phyloP scores from a whole-genome alignment of 805 yeast genomes.

The Monosporozyma unispora region DNA sequence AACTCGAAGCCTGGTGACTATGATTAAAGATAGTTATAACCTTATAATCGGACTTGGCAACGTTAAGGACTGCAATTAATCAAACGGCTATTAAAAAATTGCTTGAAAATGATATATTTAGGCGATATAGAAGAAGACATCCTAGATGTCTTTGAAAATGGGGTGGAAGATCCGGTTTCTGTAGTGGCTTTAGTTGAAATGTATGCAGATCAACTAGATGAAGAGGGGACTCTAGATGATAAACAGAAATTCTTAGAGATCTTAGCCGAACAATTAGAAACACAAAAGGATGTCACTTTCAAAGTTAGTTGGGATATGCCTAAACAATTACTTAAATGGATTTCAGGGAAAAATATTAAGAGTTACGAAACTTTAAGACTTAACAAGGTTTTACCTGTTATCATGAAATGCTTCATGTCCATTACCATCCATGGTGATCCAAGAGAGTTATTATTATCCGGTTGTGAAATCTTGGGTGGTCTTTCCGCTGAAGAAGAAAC shows the following conservation, averaged over 20 bases:
- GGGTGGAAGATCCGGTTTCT: slow-evolving; percentile 22
- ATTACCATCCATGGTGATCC: slow-evolving; percentile 68
- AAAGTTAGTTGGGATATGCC: slow-evolving; percentile 95
- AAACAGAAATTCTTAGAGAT: slow-evolving; percentile 39
- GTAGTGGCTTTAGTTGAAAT: slow-evolving; percentile 25
- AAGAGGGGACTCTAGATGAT: slow-evolving; percentile 32
- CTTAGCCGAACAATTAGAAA: slow-evolving; percentile 37
- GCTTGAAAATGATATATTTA: slow-evolving; percentile 9
- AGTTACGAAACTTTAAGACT: slow-evolving; percentile 19
- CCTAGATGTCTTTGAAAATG: slow-evolving; percentile 18
- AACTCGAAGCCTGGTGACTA: not conserved
- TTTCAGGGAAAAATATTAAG: slow-evolving; percentile 34
- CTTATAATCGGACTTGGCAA: not conserved
- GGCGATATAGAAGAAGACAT: slow-evolving; percentile 13
- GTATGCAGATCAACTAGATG: slow-evolving; percentile 17
- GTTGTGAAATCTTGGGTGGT: slow-evolving; percentile 50
- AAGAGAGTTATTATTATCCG: slow-evolving; percentile 64
- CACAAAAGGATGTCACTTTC: slow-evolving; percentile 41
- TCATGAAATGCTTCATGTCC: slow-evolving; percentile 47
- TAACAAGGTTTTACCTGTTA: slow-evolving; percentile 25
- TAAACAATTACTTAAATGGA: slow-evolving; percentile 46
- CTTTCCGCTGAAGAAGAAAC: slow-evolving; percentile 11
- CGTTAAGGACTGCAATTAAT: not conserved
- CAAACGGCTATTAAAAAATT: not conserved
- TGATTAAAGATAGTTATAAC: not conserved